Percentiles rank a stretch among this genome's conserved stretches.
Conservation (phyloP, 345 rosid genomes). For the Hevea brasiliensis region DNA sequence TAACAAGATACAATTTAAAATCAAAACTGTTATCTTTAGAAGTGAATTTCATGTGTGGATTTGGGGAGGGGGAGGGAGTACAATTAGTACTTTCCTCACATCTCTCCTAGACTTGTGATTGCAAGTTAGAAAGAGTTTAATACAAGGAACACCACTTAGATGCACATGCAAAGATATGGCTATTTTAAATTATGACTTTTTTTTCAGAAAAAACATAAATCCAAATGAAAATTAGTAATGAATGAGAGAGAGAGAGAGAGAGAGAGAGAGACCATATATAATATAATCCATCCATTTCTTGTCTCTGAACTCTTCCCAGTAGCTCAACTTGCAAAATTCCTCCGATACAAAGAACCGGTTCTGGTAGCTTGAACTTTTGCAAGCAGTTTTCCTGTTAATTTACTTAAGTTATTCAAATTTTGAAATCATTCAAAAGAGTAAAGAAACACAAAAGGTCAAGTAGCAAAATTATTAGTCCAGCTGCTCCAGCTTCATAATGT, state of each 20-base stretch:
- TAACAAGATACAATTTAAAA: not conserved
- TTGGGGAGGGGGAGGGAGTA: too few relatives aligned
- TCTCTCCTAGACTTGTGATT: not conserved
- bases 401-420: not conserved
- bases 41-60: not conserved
- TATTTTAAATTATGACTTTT: too few relatives aligned
- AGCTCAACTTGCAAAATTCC: slow-evolving; percentile 78
- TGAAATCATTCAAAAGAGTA: not conserved
- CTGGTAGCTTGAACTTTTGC: slow-evolving; percentile 80
- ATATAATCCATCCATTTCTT: slow-evolving; percentile 71
- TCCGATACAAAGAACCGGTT: slow-evolving; percentile 81
- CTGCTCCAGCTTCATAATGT: not conserved
- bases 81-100: not conserved
- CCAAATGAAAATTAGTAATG: not conserved
- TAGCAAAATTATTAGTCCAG: not conserved
- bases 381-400: slow-evolving; percentile 64
- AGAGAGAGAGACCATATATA: slow-evolving; percentile 67
- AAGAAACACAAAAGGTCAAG: not conserved
- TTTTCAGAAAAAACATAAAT: not conserved
- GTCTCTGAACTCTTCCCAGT: slow-evolving; percentile 84
- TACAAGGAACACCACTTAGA: too few relatives aligned
- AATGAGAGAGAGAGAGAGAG: not conserved
- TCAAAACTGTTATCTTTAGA: not conserved
- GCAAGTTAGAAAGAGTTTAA: not conserved
- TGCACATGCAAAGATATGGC: not conserved